phyloP scores from a whole-genome alignment of 805 yeast species.

The Nakazawaea siamensis region DNA sequence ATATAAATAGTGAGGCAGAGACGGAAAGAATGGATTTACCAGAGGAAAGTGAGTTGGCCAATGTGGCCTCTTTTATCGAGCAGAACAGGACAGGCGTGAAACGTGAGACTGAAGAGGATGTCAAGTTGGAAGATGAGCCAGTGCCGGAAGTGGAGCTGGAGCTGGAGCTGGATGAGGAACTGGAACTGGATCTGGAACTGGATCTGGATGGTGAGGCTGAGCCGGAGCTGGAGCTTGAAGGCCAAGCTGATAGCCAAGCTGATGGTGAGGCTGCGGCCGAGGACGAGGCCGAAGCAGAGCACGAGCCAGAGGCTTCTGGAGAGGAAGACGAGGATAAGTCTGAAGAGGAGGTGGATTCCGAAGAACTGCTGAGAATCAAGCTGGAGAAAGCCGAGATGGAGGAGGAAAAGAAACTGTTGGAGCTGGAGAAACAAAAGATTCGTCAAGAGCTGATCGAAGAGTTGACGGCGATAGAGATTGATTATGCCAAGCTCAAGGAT shows the following conservation, averaged over 20 bases:
- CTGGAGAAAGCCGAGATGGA: slow-evolving; percentile 18
- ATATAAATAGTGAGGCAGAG: slow-evolving; percentile 72
- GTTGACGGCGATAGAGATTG: slow-evolving; percentile 73
- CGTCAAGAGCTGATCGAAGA: slow-evolving; percentile 62
- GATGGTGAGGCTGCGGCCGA: slow-evolving; percentile 10
- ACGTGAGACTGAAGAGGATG: neutral
- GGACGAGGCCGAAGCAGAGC: slow-evolving; percentile 12
- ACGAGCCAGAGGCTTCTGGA: slow-evolving; percentile 17
- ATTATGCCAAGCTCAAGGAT: slow-evolving; percentile 83
- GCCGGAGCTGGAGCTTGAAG: slow-evolving; percentile 8
- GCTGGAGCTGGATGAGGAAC: slow-evolving; percentile 1
- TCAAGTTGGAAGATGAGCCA: neutral
- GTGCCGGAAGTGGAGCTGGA: slow-evolving; percentile 12
- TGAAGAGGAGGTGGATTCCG: slow-evolving; percentile 15
- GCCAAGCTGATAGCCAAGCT: slow-evolving; percentile 12
- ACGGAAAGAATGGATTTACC: slow-evolving; percentile 78
- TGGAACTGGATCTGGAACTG: slow-evolving; percentile 1
- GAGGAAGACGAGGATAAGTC: slow-evolving; percentile 17
- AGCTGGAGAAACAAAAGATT: slow-evolving; percentile 26
- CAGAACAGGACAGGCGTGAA: neutral
- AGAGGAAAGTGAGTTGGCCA: slow-evolving; percentile 42
- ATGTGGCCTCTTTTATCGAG: slow-evolving; percentile 27
- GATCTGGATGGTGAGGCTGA: slow-evolving; percentile 8
- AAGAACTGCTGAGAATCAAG: slow-evolving; percentile 12
- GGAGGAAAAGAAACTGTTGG: slow-evolving; percentile 15